Percentiles rank a stretch among this genome's conserved stretches.
Conservation (phyloP, 768 basidiomycete genomes). For the Auriscalpium orientale region DNA sequence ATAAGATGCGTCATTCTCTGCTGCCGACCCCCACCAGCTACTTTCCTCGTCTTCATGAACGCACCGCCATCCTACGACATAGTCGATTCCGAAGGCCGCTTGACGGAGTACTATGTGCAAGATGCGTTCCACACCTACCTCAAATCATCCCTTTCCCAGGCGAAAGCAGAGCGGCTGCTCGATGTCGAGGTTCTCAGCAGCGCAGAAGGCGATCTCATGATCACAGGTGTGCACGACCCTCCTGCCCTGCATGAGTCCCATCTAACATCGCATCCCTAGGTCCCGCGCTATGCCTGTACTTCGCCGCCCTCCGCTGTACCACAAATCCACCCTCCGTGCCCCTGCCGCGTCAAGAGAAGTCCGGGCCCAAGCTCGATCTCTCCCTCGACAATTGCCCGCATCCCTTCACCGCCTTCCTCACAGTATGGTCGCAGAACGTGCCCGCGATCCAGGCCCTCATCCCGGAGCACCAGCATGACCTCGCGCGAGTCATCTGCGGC, state of each 20-base stretch:
- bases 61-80: constrained; percentile 12
- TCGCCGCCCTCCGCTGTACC: constrained; percentile 70
- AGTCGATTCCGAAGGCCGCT: constrained; percentile 23
- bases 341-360: constrained; percentile 51
- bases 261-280: constrained; percentile 30
- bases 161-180: constrained; percentile 67
- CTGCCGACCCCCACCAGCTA: too few relatives aligned
- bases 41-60: not conserved
- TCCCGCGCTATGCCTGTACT: constrained; percentile 78
- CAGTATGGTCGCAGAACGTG: constrained; percentile 65
- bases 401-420: constrained; percentile 58
- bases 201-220: constrained; percentile 81
- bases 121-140: constrained; percentile 80
- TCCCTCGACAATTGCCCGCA: constrained; percentile 64
- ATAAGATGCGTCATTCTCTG: too few relatives aligned
- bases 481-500: constrained; percentile 72
- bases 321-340: constrained; percentile 78
- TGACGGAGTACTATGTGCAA: constrained; percentile 62
- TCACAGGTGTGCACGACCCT: constrained; percentile 50
- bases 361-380: constrained; percentile 44
- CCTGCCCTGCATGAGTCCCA: not conserved
- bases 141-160: constrained; percentile 65
- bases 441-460: constrained; percentile 52
- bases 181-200: constrained; percentile 67
- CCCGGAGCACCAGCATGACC: constrained; percentile 70